phyloP scores from a whole-genome alignment of 1,139 yeast species.

The Pichiaceae sp. region DNA sequence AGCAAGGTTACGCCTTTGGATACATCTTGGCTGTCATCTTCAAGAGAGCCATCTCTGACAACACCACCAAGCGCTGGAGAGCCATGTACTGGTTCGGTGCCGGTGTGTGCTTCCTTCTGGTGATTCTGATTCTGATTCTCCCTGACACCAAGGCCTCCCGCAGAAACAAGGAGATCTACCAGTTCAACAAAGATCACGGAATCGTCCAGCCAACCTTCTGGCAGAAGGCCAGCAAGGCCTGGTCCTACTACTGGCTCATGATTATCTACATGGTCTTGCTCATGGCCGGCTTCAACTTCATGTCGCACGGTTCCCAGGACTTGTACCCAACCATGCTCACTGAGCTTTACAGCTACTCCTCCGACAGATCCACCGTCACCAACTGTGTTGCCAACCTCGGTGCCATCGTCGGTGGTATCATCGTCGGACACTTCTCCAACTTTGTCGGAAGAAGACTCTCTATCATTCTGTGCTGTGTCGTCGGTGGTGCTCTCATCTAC shows the following conservation, averaged over 20 bases:
- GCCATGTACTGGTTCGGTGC: constrained; percentile 76
- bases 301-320: constrained; percentile 72
- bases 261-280: constrained; percentile 43
- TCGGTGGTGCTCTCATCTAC: constrained; percentile 59
- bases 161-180: constrained; percentile 19
- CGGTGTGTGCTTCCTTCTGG: constrained; percentile 54
- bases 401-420: constrained; percentile 57
- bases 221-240: constrained; percentile 24
- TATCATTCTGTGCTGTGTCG: constrained; percentile 48
- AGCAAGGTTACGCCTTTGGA: constrained; percentile 71
- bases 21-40: constrained; percentile 57
- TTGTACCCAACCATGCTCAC: constrained; percentile 58
- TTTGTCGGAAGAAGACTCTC: constrained; percentile 54
- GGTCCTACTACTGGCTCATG: constrained; percentile 34
- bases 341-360: constrained; percentile 41
- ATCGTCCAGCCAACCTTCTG: constrained; percentile 21
- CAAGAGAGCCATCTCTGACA: constrained; percentile 50
- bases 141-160: constrained; percentile 57
- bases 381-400: constrained; percentile 66
- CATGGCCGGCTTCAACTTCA: constrained; percentile 61
- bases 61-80: constrained; percentile 55
- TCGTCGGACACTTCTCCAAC: constrained; percentile 53
- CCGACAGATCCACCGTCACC: constrained; percentile 52
- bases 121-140: constrained; percentile 41
- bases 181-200: constrained; percentile 19